Base-by-base conservation (phyloP, 2,329 filamentous ascomycete species). In the Blastomyces silverae region DNA sequence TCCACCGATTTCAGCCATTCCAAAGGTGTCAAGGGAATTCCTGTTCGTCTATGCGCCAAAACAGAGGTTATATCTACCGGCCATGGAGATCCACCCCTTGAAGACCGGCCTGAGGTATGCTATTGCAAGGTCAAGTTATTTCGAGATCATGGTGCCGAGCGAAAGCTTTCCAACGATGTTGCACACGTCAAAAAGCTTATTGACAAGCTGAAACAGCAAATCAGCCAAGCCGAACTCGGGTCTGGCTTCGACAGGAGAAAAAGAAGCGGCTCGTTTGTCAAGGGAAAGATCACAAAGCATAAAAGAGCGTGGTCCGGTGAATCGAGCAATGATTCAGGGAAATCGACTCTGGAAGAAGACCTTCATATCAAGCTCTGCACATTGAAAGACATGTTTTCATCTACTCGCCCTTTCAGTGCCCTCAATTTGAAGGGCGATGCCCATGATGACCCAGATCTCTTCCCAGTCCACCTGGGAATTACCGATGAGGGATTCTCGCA, bases 1-100 rank as follows among this genome's bases (percentile, higher is more conserved):
- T 99, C 94, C 0, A 99, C 94, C 10, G 94, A 99, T 74, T 99
- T 97, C 75, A 97, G 93, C 76, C 94, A 97, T 74, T 97, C 94
- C 11, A 99, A 99, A 74, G 94, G 94, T 57, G 94, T 99, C 60
- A 99, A 97, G 78, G 94, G 94, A 46, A 97, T 97, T 69, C 93
- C 94, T 0, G 92, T 99, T 4, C 83, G 94, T 64, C 83, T 97
- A 0, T 97, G 93, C 76, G 87, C 92, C 17, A 97, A 97, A 78
- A 97, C 94, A 0, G 89, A 89, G 68, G 77, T 87, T 13, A 31
- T 67, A 3, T 42, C 64, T 15, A 63, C 42, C n/a, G 61, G 69
- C 15, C 70, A 71, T 17, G 39, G 55, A 17, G 64, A 66, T 39
- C n/a, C 48, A 34, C 44, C 66, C 17, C 50, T 65, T 39, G 63